Base-by-base conservation (phyloP, 495 filamentous ascomycete genomes). In the Rostrohypoxylon terebratum region DNA sequence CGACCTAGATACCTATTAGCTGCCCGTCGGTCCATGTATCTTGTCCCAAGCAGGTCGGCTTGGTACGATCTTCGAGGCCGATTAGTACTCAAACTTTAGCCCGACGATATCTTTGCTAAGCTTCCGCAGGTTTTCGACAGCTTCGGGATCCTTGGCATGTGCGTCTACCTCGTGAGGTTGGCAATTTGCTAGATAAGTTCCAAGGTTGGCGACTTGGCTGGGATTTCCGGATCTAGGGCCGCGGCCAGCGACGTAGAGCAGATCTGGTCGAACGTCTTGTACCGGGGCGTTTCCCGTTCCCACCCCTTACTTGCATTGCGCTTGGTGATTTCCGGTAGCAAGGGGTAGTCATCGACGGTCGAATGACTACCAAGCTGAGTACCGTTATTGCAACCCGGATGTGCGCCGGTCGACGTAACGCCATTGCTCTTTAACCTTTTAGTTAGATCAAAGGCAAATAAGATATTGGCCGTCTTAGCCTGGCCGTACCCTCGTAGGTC, bases 401-500 rank as follows among this genome's bases (percentile, higher is more conserved):
- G 79, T 28, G 81, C 48, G 20, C 77, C 79, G 28, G 79, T 77
- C 10, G 79, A 77, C 4, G 69, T 66, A 0, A 83, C 31, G 14
- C 77, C 75, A 3, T 62, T 59, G 4, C 51, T n/a, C 6, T 59
- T 62, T 3, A 85, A 63, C 34, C 76, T 82, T n/a, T 70, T 58
- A 3, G 79, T 76, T 1, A 86, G 66, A 1, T 72, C 80, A 3
- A 77, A 69, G 1, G 82, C 75, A 54, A 87, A 85, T 33, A 87
- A 76, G 25, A 85, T 75, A 51, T 83, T 87, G 23, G 84, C 84
- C 2, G 82, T 78, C 72, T 87, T 87, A 16, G 85, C 83, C 44
- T 83, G 80, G 9, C 73, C 83, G 53, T 87, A 86, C 9, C 76
- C 79, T 83, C 71, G 63, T 88, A 88, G 0, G 61, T 78, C 40